Percentiles rank a stretch among this genome's conserved stretches.
Evolutionary conservation across 257 asterid species (phyloP).

Genomic region (Solanum sitiens): DNA sequence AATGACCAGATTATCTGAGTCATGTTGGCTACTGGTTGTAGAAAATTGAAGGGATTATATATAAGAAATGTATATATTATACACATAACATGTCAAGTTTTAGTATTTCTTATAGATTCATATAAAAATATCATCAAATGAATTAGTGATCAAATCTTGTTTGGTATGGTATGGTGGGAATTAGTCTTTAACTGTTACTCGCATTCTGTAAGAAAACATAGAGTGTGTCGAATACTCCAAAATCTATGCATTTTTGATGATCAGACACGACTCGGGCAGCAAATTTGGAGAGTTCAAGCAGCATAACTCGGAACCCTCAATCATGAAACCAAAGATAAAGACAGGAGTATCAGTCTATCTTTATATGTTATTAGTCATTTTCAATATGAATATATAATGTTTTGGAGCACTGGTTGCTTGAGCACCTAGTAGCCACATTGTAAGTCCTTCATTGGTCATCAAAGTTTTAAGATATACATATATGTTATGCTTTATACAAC

Average conservation of each 20-base stretch:
- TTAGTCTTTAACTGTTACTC: neutral
- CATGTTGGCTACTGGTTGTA: neutral
- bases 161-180: no score
- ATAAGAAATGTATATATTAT: neutral
- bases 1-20: neutral
- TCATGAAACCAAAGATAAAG: neutral
- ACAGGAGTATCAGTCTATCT: neutral
- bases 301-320: neutral
- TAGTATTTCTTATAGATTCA: no score
- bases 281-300: neutral
- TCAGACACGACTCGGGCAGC: rapidly evolving
- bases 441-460: neutral
- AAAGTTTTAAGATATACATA: neutral
- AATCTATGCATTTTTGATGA: neutral
- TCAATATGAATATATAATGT: neutral
- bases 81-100: no score
- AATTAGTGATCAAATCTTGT: no score
- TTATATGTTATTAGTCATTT: neutral
- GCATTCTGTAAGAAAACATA: neutral
- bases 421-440: neutral
- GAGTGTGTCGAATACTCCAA: neutral
- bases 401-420: neutral
- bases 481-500: neutral
- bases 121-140: no score
- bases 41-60: neutral